These are phyloP conservation scores for Phytophthora palmivora DNA, from an alignment of 352 stramenopile genomes.

Conservation along the genomic window DNA sequence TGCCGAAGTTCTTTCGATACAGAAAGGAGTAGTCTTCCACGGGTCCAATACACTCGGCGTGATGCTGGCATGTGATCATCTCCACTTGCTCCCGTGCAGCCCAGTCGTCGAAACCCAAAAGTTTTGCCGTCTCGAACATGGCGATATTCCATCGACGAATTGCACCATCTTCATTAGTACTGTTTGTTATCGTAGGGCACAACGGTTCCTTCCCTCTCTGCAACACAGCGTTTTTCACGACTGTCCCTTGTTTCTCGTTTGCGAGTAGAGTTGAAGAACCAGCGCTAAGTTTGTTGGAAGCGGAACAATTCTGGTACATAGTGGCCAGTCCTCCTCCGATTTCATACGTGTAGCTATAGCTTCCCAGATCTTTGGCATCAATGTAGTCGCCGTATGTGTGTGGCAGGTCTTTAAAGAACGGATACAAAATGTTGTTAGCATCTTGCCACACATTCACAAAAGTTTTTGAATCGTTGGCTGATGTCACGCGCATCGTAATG, in stretches of 20 bases:
- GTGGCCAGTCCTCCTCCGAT: slow-evolving; percentile 49
- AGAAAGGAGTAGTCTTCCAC: slow-evolving; percentile 47
- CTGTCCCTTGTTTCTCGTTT: slow-evolving; percentile 1
- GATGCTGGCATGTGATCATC: slow-evolving; percentile 54
- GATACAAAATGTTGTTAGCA: slow-evolving; percentile 50
- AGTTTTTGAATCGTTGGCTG: slow-evolving; percentile 11
- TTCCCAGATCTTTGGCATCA: slow-evolving; percentile 54
- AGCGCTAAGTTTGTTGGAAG: slow-evolving; percentile 40
- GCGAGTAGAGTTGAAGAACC: slow-evolving; percentile 4
- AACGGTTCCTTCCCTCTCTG: slow-evolving; percentile 4
- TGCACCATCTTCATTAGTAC: slow-evolving; percentile 30
- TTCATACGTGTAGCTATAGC: slow-evolving; percentile 68
- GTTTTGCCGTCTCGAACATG: slow-evolving; percentile 46
- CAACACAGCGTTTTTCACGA: neutral
- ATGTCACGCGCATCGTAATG: slow-evolving; percentile 36
- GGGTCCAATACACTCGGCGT: slow-evolving; percentile 53
- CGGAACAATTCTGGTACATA: slow-evolving; percentile 59
- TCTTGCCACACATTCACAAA: slow-evolving; percentile 48
- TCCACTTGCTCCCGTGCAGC: slow-evolving; percentile 57
- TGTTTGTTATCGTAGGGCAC: slow-evolving; percentile 17
- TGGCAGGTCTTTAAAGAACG: slow-evolving; percentile 70
- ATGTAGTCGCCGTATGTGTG: slow-evolving; percentile 45
- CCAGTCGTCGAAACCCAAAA: slow-evolving; percentile 46
- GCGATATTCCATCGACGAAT: slow-evolving; percentile 47
- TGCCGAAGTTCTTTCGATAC: slow-evolving; percentile 57